Base-by-base conservation (phyloP, 2,329 filamentous ascomycete species). In the Alternaria postmessia region DNA sequence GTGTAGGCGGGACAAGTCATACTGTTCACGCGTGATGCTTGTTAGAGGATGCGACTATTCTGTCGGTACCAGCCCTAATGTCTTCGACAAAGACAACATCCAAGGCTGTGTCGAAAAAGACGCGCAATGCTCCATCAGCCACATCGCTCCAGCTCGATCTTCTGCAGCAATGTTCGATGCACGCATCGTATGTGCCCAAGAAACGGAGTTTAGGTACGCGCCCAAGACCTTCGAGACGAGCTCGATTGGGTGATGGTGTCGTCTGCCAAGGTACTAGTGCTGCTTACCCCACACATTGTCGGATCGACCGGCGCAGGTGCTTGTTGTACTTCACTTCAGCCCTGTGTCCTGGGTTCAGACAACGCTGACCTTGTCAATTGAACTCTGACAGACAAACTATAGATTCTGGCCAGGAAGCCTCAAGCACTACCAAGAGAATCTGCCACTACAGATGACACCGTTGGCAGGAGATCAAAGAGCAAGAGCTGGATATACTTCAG, bases 211-310 rank as follows among this genome's bases (percentile, higher is more conserved):
- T 62, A 54, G 51, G 41, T 59, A 61, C 28, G 49, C 61, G 61
- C 63, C 64, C 36, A 53, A 43, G 59, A 32, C 42, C 41, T 47
- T 62, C 54, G 24, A 57, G 62, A 52, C 62, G 51, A 61, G 34
- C 51, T 66, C 57, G 30, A 43, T 68, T 58, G 36, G 67, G 63
- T 62, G 61, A 71, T 75, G 65, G 65, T 70, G 28, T 65, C 61
- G 74, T 75, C 42, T 62, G 72, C 72, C 74, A 74, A 76, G 73
- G 18, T 9, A 24, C 39, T 54, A 63, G 54, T 62, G 39, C 60
- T 62, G 43, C 42, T 52, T 70, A 68, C 69, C 70, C 72, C 73
- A 73, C 73, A 74, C 71, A 69, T 57, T 39, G 11, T 58, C 68
- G 67, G 71, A 68, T 70, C 62, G 41, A 65, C 63, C 70, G 70